A percentile compares a stretch with the other conserved stretches of the same genome.
Evolutionary conservation across 208 protist species (phyloP).

Genomic region (Trypanosoma cruzi): DNA sequence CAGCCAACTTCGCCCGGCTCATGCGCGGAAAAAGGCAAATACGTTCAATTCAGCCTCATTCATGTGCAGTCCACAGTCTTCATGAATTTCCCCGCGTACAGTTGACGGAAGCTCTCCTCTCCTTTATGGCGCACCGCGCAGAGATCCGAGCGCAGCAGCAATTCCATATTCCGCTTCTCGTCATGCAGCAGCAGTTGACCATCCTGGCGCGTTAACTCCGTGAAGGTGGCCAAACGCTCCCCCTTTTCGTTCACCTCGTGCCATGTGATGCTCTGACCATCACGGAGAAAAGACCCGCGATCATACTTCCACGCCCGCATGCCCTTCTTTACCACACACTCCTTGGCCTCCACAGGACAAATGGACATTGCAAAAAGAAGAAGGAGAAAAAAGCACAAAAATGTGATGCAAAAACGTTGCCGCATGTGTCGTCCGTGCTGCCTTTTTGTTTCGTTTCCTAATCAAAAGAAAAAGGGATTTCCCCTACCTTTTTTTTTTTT

Average conservation of each 20-base stretch:
- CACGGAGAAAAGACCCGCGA: constrained; percentile 60
- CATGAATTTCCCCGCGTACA: constrained; percentile 70
- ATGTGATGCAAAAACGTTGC: not conserved
- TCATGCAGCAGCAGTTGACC: constrained; percentile 51
- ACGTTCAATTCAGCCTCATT: not conserved
- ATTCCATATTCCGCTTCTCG: constrained; percentile 34
- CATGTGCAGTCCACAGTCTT: constrained; percentile 69
- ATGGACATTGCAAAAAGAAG: constrained; percentile 9
- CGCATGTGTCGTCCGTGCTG: not conserved
- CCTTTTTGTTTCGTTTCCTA: not conserved
- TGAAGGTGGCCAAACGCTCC: constrained; percentile 35
- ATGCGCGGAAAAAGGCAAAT: not conserved
- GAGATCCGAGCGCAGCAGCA: constrained; percentile 63
- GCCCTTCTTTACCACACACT: constrained; percentile 34
- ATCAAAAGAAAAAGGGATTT: constrained; percentile 1
- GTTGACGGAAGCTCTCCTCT: constrained; percentile 62
- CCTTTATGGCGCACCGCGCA: constrained; percentile 44
- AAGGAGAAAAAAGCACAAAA: constrained; percentile 5
- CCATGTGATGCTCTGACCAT: constrained; percentile 33
- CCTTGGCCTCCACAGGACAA: constrained; percentile 35
- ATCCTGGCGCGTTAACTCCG: constrained; percentile 35
- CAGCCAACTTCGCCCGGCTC: not conserved
- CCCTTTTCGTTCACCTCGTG: constrained; percentile 51
- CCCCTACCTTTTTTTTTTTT: too few relatives aligned
- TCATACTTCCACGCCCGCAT: constrained; percentile 68